These are phyloP conservation scores for Trametes villosa DNA, from an alignment of 768 basidiomycete genomes.

Conservation along the genomic window DNA sequence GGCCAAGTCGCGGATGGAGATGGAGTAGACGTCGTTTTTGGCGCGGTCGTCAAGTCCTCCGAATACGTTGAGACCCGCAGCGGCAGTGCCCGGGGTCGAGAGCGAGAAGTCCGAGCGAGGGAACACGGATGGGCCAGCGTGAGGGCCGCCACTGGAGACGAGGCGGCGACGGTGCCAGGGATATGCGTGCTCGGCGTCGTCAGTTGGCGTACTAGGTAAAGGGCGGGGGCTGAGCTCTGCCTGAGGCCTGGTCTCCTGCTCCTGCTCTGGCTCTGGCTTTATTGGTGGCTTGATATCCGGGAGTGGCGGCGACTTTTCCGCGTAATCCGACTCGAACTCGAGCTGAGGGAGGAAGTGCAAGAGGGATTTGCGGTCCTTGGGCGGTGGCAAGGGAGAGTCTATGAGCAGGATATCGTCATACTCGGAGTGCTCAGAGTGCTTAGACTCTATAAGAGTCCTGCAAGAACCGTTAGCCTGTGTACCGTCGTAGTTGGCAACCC, in stretches of 20 bases:
- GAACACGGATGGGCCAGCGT: conserved; percentile 4
- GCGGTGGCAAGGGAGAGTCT: conserved; percentile 12
- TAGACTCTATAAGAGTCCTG: conserved; percentile 13
- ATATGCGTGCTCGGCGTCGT: not conserved
- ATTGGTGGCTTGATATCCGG: not conserved
- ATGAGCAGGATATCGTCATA: conserved; percentile 14
- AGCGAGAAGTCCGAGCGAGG: conserved; percentile 23
- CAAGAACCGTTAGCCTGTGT: no score
- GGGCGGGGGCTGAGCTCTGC: not conserved
- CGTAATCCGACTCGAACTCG: not conserved
- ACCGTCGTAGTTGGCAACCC: not conserved
- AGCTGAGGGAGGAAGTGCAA: not conserved
- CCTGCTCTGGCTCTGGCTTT: not conserved
- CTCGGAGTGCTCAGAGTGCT: not conserved
- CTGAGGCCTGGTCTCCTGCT: not conserved
- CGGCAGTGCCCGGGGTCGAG: conserved; percentile 2
- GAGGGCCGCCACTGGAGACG: not conserved
- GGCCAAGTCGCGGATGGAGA: conserved; percentile 74
- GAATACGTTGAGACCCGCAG: conserved; percentile 72
- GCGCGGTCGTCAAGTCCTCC: conserved; percentile 88
- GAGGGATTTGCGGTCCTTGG: conserved; percentile 5
- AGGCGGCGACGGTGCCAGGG: conserved; percentile 20
- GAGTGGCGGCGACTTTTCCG: not conserved
- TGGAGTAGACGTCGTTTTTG: conserved; percentile 86
- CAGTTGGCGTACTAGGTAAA: not conserved